Evolutionary conservation across 192 early-diverging fungal genomes (phyloP), one percentile per base, ranked within the genome.

Genomic region (Haplosporangium gracile): DNA sequence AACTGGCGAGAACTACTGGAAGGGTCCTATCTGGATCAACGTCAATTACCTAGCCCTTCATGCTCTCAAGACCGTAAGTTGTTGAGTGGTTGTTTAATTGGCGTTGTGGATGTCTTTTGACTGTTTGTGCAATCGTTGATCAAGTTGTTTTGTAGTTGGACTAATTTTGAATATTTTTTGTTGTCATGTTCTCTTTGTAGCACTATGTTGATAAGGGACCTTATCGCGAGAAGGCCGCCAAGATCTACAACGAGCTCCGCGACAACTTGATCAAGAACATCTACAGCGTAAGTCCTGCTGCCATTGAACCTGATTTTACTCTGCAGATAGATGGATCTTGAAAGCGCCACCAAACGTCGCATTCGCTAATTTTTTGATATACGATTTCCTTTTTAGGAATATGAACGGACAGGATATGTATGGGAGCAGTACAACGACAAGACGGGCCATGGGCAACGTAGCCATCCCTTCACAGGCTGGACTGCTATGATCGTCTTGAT

Each of bases 391-490:
- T 18, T 18, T 51, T 81, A 95, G 85, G 91, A 96, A 77, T 99
- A 97, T 85, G 75, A 90, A 63, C 75, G 90, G 22, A 95, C 96
- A 4, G 95, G 96, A 20, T 98, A 94, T 88, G 93, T 96, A 42
- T 98, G 97, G 97, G 97, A 99, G 88, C 96, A 99, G 87, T 99
- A 98, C 88, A 94, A 93, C 11, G 91, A 93, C 7, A 87, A 88
- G 63, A 93, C 91, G 42, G 98, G 98, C 39, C 70, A 90, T 45
- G 96, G 97, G 0, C 88, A 92, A 77, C 90, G 96, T 65, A 96
- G 95, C 71, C 98, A 97, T 91, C 98, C 98, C 57, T 99, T 99
- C 79, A 98, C 97, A 20, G 98, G 98, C 10, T 99, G 98, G 98
- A 97, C 96, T 0, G 90, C 95, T 55, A 90, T 97, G 71, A 90